Evolutionary conservation across 768 basidiomycete genomes (phyloP).

Genomic region (Lactifluus subvellereus): DNA sequence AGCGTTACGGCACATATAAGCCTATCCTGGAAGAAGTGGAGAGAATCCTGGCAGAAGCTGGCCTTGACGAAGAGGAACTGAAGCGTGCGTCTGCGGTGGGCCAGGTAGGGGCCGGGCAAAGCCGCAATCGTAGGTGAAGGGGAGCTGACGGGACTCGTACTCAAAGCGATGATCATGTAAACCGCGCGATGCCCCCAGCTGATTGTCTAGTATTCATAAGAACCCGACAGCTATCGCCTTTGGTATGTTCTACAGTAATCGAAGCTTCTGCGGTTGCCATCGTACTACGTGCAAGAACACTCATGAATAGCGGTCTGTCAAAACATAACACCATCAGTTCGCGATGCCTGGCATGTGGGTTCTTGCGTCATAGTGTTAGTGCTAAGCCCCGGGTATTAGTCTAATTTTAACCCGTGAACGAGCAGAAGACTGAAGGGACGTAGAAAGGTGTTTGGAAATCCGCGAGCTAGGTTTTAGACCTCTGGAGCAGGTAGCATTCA

Average conservation of each 20-base stretch:
- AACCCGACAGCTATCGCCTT: background rate
- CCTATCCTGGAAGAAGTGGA: constrained; percentile 79
- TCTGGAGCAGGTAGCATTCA: background rate
- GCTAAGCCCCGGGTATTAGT: background rate
- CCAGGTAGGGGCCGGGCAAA: constrained; percentile 37
- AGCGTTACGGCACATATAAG: constrained; percentile 74
- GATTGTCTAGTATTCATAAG: background rate
- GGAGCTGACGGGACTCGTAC: background rate
- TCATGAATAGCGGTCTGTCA: background rate
- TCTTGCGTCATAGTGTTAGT: background rate
- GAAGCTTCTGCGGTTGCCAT: background rate
- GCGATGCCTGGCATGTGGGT: background rate
- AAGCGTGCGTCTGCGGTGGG: constrained; percentile 43
- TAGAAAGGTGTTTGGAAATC: background rate
- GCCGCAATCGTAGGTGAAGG: constrained; percentile 43
- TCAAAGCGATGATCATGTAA: background rate
- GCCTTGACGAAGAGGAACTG: constrained; percentile 81
- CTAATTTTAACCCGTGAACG: background rate
- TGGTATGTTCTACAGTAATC: background rate
- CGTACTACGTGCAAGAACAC: background rate
- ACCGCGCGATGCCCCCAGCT: background rate
- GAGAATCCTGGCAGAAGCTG: constrained; percentile 76
- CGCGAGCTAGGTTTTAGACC: background rate
- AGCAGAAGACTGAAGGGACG: background rate
- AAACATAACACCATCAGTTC: background rate